Evolutionary conservation across 73 alveolate genomes (phyloP).

Genomic region (Blepharisma japonicum): DNA sequence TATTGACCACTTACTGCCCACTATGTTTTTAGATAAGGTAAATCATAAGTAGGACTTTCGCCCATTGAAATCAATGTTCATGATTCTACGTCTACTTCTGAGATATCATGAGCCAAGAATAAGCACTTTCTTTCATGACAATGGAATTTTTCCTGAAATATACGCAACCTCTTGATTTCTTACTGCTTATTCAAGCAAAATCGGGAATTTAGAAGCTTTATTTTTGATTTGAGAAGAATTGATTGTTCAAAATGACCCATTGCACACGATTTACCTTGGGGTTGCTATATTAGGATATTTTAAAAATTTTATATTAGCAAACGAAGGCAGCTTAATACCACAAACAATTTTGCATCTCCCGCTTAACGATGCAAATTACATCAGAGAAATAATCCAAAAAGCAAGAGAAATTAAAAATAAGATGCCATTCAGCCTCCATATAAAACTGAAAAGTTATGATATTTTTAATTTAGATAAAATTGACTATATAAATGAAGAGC

Average conservation of each 20-base stretch:
- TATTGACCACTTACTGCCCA: conserved; percentile 35
- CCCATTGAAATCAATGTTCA: conserved; percentile 44
- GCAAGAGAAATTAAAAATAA: neutral
- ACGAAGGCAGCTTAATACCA: neutral
- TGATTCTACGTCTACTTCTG: conserved; percentile 38
- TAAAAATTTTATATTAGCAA: neutral
- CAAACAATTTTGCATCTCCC: neutral
- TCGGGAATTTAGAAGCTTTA: neutral
- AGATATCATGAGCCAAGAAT: conserved; percentile 64
- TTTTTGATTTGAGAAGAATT: neutral
- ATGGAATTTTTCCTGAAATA: conserved; percentile 66
- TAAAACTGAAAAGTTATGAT: neutral
- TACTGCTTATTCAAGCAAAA: conserved; percentile 68
- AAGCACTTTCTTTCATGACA: conserved; percentile 42
- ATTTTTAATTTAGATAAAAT: neutral
- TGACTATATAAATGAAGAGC: neutral
- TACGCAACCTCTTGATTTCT: conserved; percentile 83
- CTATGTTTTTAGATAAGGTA: conserved; percentile 30
- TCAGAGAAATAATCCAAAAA: neutral
- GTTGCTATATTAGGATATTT: neutral
- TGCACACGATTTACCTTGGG: neutral
- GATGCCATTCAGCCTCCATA: neutral
- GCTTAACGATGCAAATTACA: neutral
- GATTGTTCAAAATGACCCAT: neutral
- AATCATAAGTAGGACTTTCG: conserved; percentile 38